phyloP scores from a whole-genome alignment of 148 eudicot species.

The Fagopyrum esculentum region DNA sequence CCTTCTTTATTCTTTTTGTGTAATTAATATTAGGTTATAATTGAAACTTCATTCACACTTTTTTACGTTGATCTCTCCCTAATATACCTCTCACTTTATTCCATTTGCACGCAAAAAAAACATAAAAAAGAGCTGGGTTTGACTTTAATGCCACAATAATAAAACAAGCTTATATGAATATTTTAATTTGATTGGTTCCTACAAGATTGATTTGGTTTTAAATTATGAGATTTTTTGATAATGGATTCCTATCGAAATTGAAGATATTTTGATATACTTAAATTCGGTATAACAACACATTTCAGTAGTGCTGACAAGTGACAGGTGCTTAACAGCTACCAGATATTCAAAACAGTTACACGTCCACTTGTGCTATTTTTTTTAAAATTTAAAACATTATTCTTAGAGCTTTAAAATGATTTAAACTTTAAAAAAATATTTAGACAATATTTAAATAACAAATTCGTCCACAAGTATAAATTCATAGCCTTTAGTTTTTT shows the following conservation, averaged over 20 bases:
- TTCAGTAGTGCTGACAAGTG: neutral
- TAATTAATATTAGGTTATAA: no score
- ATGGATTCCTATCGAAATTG: neutral
- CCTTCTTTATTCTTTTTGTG: no score
- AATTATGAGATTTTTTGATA: neutral
- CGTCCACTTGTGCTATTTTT: neutral
- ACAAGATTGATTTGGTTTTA: neutral
- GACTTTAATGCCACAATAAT: neutral
- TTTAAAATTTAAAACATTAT: neutral
- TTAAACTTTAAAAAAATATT: no score
- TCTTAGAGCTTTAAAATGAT: no score
- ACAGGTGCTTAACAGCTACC: neutral
- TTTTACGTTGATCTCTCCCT: neutral
- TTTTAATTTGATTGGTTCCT: neutral
- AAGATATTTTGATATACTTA: neutral
- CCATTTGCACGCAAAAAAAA: neutral
- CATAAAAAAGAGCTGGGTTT: neutral
- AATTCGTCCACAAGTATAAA: no score
- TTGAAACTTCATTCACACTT: neutral
- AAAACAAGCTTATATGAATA: neutral
- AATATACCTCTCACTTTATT: neutral
- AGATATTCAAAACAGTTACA: neutral
- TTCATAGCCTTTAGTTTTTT: no score
- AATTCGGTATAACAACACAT: neutral
- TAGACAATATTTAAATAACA: no score